Base-by-base conservation (phyloP, 257 asterid genomes). In the Capsicum rhomboideum region DNA sequence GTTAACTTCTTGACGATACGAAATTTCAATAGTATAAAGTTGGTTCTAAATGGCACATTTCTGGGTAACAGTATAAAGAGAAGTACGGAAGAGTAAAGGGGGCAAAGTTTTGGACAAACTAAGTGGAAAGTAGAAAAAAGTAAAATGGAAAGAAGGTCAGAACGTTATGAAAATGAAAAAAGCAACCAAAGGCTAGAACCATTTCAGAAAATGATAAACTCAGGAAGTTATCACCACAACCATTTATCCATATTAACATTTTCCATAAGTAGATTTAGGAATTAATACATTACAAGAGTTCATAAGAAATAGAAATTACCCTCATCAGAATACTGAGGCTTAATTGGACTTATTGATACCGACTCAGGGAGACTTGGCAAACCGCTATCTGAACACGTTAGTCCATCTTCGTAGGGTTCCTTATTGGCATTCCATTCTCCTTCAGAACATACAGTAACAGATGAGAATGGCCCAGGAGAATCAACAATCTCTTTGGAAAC, bases 401-500 rank as follows among this genome's bases (percentile, higher is more conserved):
- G 52, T 52, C 87, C 89, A 83, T 64, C 84, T 42, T 85, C 90
- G 53, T 67, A 86, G 26, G 82, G 80, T 75, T 86, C 88, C 79
- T 63, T 83, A 79, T 83, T 85, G 77, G 83, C 77, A 78, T 79
- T 83, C 84, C 89, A 37, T 28, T 88, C 90, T 37, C 75, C 87
- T 50, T 87, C 90, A 58, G 89, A 90, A 75, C 87, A 82, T n/a
- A 71, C 86, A 0, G 90, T 85, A 85, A 88, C 80, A 31, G 93
- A 89, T 28, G 93, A 88, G 29, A 86, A 82, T 61, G 71, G 89
- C 52, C 87, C 90, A 28, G 91, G 92, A 78, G 92, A 90, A 84
- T 84, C 82, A 87, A 69, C 80, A 66, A 80, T 80, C 86, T 83
- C 89, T 71, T 54, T 66, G 58, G 79, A 18, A 61, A 59, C 28